Conservation (phyloP, 768 basidiomycete genomes). For the Boletus barrowsii region DNA sequence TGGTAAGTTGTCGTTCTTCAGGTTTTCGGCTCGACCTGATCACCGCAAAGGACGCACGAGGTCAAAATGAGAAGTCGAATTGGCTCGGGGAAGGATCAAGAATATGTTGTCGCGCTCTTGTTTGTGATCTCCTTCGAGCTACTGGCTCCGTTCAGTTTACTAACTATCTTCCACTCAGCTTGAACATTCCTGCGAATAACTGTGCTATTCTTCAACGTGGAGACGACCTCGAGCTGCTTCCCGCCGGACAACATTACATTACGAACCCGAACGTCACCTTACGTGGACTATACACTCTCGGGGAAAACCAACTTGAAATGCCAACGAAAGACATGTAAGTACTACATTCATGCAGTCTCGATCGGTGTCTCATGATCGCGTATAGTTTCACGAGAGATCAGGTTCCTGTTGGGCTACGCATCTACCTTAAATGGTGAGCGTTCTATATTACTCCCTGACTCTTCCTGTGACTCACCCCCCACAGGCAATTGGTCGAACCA, state of each 20-base stretch:
- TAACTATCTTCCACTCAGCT: conserved; percentile 37
- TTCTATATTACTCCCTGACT: not conserved
- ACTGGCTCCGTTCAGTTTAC: not conserved
- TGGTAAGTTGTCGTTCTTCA: conserved; percentile 30
- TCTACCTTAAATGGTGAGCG: conserved; percentile 75
- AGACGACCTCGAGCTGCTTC: conserved; percentile 73
- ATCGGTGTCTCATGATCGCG: not conserved
- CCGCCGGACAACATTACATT: conserved; percentile 81
- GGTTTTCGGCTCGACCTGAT: not conserved
- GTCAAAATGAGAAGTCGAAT: conserved; percentile 71
- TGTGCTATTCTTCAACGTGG: conserved; percentile 82
- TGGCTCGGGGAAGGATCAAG: conserved; percentile 42
- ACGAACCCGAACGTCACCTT: conserved; percentile 82
- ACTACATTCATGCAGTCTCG: not conserved
- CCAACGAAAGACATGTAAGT: conserved; percentile 83
- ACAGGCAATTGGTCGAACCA: conserved; percentile 50
- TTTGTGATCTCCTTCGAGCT: conserved; percentile 27
- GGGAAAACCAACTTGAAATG: conserved; percentile 84
- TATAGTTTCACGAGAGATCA: conserved; percentile 79
- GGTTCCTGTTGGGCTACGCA: conserved; percentile 79
- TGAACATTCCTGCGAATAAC: conserved; percentile 84
- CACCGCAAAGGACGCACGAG: conserved; percentile 53
- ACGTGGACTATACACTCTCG: conserved; percentile 74
- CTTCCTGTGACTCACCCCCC: not conserved
- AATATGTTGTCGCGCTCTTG: conserved; percentile 81